A percentile compares a stretch with the other conserved stretches of the same genome.
phyloP scores from a whole-genome alignment of 2,329 filamentous ascomycete species.

The Leptographium lundbergii region DNA sequence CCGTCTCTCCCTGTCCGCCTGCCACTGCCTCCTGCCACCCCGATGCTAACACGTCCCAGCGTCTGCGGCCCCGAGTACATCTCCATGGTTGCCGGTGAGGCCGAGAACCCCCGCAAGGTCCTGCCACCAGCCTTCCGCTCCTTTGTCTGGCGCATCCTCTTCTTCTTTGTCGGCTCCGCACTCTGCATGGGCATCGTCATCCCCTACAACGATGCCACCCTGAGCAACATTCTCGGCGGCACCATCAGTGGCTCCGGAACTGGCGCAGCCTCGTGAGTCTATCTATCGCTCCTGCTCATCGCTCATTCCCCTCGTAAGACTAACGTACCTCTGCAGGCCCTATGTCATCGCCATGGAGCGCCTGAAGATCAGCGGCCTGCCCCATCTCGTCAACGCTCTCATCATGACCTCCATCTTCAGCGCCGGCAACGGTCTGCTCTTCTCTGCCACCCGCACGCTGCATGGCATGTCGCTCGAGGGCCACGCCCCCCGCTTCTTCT shows the following conservation, averaged over 20 bases:
- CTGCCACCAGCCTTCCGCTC: conserved; percentile 54
- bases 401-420: conserved; percentile 47
- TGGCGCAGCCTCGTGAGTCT: conserved; percentile 34
- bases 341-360: conserved; percentile 45
- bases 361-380: conserved; percentile 38
- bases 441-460: conserved; percentile 47
- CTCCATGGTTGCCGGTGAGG: conserved; percentile 35
- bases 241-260: conserved; percentile 35
- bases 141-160: conserved; percentile 51
- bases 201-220: conserved; percentile 42
- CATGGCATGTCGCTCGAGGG: conserved; percentile 45
- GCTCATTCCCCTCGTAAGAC: background rate
- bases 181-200: conserved; percentile 51
- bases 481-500: conserved; percentile 38
- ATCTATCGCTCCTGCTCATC: too few species aligned
- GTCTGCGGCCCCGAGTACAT: conserved; percentile 51
- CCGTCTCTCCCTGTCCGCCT: background rate
- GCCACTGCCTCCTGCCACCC: background rate
- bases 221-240: conserved; percentile 37
- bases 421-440: conserved; percentile 49
- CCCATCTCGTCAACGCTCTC: conserved; percentile 49
- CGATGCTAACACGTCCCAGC: conserved; percentile 16
- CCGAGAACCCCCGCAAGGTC: conserved; percentile 42
- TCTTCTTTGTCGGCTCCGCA: conserved; percentile 55
- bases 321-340: conserved; percentile 15